Conservation (phyloP, 805 yeast species). For the Schwanniomyces sp. region DNA sequence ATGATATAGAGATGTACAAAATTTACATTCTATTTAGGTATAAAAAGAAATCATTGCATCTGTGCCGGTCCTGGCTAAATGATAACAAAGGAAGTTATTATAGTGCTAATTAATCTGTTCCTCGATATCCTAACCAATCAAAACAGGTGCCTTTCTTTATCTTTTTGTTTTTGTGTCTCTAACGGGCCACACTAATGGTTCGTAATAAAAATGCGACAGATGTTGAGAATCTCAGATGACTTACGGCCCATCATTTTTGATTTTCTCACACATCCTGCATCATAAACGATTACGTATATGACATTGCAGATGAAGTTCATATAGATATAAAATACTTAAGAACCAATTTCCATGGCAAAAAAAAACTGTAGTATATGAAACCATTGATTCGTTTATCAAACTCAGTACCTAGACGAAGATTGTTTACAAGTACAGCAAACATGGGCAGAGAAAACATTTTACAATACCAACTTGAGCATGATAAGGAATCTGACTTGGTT, state of each 20-base stretch:
- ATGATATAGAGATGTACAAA: too few species aligned
- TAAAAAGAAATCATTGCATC: too few species aligned
- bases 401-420: conserved; percentile 1
- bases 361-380: neutral
- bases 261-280: neutral
- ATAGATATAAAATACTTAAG: neutral
- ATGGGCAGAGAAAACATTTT: conserved; percentile 45
- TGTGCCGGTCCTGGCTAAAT: neutral
- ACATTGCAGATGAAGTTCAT: neutral
- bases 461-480: conserved; percentile 40
- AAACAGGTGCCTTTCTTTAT: neutral
- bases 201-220: neutral
- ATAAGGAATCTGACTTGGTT: conserved; percentile 34
- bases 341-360: neutral
- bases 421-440: neutral
- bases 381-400: neutral
- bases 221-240: neutral
- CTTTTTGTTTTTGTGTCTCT: neutral
- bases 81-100: neutral
- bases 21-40: too few species aligned
- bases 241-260: neutral
- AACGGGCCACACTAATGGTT: neutral
- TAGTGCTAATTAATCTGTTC: neutral
- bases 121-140: neutral
- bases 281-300: neutral